Conservation (phyloP, 306 rosid genomes). For the Geum urbanum region DNA sequence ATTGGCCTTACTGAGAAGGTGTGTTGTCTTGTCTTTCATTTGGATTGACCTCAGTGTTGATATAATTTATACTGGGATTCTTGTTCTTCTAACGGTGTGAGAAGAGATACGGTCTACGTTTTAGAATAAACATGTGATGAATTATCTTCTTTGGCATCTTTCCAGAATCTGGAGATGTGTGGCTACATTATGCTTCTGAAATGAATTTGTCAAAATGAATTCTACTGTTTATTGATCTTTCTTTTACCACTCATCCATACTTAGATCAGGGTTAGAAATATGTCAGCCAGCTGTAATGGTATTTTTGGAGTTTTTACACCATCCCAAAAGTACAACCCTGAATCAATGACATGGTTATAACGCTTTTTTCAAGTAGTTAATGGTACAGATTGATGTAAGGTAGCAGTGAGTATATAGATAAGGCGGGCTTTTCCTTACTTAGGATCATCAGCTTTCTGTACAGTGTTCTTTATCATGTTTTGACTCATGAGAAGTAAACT, state of each 20-base stretch:
- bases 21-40: not conserved
- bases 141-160: not conserved
- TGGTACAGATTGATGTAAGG: too few relatives aligned
- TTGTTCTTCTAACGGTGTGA: not conserved
- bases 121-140: not conserved
- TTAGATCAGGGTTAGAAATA: not conserved
- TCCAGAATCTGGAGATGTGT: not conserved
- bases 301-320: too few relatives aligned
- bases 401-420: too few relatives aligned
- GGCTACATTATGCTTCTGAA: slow-evolving; percentile 3
- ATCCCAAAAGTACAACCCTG: too few relatives aligned
- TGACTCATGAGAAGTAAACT: too few relatives aligned
- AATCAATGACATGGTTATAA: too few relatives aligned
- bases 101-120: not conserved
- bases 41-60: slow-evolving; percentile 6
- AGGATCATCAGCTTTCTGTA: too few relatives aligned
- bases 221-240: not conserved
- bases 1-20: slow-evolving; percentile 70
- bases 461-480: too few relatives aligned
- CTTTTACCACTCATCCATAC: not conserved
- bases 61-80: not conserved
- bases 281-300: not conserved
- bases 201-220: not conserved
- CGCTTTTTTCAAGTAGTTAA: too few relatives aligned
- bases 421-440: too few relatives aligned